Evolutionary conservation across 2,329 filamentous ascomycete genomes (phyloP).

Genomic region (Mycosphaerella arachidis): DNA sequence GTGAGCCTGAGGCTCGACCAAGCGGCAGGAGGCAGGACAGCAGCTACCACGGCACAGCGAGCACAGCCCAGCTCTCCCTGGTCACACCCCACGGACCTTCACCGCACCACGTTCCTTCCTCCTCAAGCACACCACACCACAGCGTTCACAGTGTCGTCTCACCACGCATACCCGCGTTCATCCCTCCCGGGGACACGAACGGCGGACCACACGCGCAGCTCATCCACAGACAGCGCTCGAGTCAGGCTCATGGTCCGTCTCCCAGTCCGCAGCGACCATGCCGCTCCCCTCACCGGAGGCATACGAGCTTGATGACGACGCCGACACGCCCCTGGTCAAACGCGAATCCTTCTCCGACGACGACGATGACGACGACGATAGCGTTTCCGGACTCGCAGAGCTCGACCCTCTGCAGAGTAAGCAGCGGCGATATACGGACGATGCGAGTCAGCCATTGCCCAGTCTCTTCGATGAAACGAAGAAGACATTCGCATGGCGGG

Average conservation of each 20-base stretch:
- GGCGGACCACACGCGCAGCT: background rate
- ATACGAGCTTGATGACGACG: slow-evolving; percentile 29
- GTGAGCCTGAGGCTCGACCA: background rate
- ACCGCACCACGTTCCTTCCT: background rate
- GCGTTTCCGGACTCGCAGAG: slow-evolving; percentile 38
- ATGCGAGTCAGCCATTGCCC: slow-evolving; percentile 33
- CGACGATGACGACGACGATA: slow-evolving; percentile 14
- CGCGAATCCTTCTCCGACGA: slow-evolving; percentile 11
- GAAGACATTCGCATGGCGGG: slow-evolving; percentile 24
- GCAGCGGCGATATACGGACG: slow-evolving; percentile 38
- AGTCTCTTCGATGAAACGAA: slow-evolving; percentile 31
- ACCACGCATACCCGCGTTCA: background rate
- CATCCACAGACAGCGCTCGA: slow-evolving; percentile 2
- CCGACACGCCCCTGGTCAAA: slow-evolving; percentile 18
- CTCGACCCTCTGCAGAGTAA: slow-evolving; percentile 44
- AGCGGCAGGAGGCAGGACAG: background rate
- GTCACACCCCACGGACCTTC: background rate
- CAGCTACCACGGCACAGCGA: no score
- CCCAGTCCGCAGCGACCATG: slow-evolving; percentile 13
- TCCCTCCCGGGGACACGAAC: background rate
- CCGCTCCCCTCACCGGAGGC: slow-evolving; percentile 26
- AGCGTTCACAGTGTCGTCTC: background rate
- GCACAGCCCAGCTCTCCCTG: no score
- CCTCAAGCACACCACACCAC: background rate
- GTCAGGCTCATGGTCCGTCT: background rate